phyloP scores from a whole-genome alignment of 2,329 filamentous ascomycete species.

The Harringtonia lauricola region DNA sequence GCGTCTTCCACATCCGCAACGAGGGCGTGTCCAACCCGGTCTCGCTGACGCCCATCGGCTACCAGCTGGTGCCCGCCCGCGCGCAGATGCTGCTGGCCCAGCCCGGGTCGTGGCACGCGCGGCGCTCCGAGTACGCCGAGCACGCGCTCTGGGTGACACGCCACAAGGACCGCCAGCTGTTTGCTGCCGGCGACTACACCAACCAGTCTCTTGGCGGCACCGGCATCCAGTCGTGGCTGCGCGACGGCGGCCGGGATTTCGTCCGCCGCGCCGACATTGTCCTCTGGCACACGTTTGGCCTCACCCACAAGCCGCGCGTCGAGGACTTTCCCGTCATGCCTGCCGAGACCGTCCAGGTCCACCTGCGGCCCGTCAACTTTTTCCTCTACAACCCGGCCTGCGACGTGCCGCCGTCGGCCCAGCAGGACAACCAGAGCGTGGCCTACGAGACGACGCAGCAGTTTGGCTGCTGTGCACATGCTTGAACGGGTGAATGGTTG shows the following conservation, averaged over 20 bases:
- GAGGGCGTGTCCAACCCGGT: conserved; percentile 27
- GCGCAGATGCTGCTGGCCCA: conserved; percentile 34
- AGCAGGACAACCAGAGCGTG: conserved; percentile 21
- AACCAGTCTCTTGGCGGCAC: conserved; percentile 29
- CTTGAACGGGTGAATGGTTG: no score
- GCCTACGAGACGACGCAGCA: no score
- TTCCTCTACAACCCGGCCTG: conserved; percentile 37
- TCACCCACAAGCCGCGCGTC: conserved; percentile 52
- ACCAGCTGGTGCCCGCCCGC: conserved; percentile 28
- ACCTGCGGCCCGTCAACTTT: conserved; percentile 41
- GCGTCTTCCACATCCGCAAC: conserved; percentile 38
- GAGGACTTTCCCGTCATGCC: conserved; percentile 64
- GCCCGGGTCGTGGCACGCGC: conserved; percentile 26
- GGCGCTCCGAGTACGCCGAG: conserved; percentile 27
- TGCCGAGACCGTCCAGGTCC: conserved; percentile 39
- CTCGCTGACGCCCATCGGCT: conserved; percentile 31
- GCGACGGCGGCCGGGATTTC: conserved; percentile 18
- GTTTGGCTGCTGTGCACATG: no score
- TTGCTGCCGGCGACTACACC: conserved; percentile 28
- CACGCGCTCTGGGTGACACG: conserved; percentile 34
- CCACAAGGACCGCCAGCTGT: conserved; percentile 29
- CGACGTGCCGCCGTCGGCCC: conserved; percentile 32
- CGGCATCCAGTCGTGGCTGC: conserved; percentile 12
- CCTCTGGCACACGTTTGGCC: conserved; percentile 44
- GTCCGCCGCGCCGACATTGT: conserved; percentile 19